Percentiles rank a stretch among this genome's conserved stretches.
These are phyloP conservation scores for Eucalyptus melliodora DNA, from an alignment of 345 rosid species.

Conservation along the genomic window DNA sequence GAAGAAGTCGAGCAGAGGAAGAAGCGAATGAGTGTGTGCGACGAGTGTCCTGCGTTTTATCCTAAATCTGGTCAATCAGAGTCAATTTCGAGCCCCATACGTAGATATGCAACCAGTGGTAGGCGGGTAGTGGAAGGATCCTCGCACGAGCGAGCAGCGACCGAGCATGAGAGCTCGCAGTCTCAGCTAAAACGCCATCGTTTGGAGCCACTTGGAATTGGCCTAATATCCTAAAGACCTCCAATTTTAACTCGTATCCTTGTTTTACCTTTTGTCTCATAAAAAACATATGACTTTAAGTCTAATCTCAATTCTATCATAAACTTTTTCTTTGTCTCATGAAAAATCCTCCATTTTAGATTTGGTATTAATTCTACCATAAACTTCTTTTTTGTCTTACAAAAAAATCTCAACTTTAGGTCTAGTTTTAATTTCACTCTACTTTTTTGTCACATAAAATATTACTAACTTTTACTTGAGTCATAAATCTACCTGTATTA, in stretches of 20 bases:
- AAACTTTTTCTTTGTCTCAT: neutral
- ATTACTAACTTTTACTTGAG: too few relatives aligned
- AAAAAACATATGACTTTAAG: too few relatives aligned
- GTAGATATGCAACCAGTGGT: too few relatives aligned
- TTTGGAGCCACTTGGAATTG: neutral
- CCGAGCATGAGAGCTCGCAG: neutral
- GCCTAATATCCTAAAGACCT: too few relatives aligned
- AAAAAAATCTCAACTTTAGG: too few relatives aligned
- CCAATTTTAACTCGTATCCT: too few relatives aligned
- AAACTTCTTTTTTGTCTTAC: neutral
- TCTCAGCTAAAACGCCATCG: neutral
- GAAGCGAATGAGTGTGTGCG: neutral
- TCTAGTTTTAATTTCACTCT: neutral
- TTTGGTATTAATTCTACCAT: too few relatives aligned
- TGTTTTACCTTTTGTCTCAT: too few relatives aligned
- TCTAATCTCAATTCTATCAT: neutral
- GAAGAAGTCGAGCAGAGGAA: neutral
- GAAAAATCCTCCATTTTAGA: neutral
- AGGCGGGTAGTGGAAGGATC: too few relatives aligned
- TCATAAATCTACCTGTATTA: too few relatives aligned
- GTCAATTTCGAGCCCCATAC: neutral
- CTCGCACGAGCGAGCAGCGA: neutral
- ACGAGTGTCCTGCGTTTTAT: neutral
- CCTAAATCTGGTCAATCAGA: neutral
- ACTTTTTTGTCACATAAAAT: neutral